Conservation (phyloP, 257 asterid genomes). For the Henckelia pumila region DNA sequence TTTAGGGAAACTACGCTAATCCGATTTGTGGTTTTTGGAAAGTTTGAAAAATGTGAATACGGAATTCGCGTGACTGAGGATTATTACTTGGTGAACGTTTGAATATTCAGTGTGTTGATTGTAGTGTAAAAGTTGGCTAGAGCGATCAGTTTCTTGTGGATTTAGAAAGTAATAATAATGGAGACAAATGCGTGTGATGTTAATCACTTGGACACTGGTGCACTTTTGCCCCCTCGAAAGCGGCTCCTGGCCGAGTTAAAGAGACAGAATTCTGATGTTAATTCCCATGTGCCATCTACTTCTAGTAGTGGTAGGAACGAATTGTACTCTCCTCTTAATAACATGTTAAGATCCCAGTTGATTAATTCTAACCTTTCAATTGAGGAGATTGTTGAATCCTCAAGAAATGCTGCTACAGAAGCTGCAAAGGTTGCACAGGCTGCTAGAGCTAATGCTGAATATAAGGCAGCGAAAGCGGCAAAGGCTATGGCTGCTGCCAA, state of each 20-base stretch:
- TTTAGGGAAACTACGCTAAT: slow-evolving; percentile 24
- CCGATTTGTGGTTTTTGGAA: slow-evolving; percentile 29
- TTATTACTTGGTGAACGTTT: slow-evolving; percentile 30
- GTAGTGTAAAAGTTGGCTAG: slow-evolving; percentile 35
- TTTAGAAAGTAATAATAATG: slow-evolving; percentile 64
- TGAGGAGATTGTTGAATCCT: slow-evolving; percentile 71
- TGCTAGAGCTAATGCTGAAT: slow-evolving; percentile 84
- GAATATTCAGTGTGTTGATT: slow-evolving; percentile 26
- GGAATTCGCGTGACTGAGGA: slow-evolving; percentile 17
- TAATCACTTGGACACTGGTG: slow-evolving; percentile 75
- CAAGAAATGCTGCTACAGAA: slow-evolving; percentile 63
- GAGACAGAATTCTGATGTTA: slow-evolving; percentile 71
- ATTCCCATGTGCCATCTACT: slow-evolving; percentile 45
- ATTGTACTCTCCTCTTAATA: slow-evolving; percentile 37
- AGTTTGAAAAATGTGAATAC: slow-evolving; percentile 12
- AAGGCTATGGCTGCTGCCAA: slow-evolving; percentile 85
- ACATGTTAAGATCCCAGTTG: slow-evolving; percentile 47
- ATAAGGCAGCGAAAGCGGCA: slow-evolving; percentile 85
- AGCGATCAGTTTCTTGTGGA: slow-evolving; percentile 36
- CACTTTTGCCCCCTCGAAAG: slow-evolving; percentile 92
- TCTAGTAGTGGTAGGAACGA: slow-evolving; percentile 34
- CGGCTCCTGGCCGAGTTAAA: slow-evolving; percentile 85
- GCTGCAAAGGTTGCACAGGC: slow-evolving; percentile 63
- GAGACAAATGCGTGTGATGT: slow-evolving; percentile 57
- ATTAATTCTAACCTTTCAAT: slow-evolving; percentile 47